These are phyloP conservation scores for Stenogyne calaminthoides DNA, from an alignment of 305 asterid species.

Conservation along the genomic window DNA sequence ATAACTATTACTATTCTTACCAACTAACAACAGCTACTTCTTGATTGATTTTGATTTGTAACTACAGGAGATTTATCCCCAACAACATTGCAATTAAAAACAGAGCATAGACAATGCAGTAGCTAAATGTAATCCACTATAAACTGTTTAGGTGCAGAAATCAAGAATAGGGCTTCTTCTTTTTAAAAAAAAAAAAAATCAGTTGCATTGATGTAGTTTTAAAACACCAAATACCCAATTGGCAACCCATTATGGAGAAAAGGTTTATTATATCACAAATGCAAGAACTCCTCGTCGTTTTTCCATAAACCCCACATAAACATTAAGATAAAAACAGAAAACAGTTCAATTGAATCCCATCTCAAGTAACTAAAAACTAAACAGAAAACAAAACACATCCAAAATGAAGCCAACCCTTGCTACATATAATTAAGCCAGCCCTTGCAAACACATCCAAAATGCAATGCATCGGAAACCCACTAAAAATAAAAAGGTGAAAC, in stretches of 20 bases:
- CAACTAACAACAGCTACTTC: background rate
- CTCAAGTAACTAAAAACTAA: background rate
- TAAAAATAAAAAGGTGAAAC: too few species aligned
- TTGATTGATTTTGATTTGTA: background rate
- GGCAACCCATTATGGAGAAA: background rate
- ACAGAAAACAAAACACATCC: too few species aligned
- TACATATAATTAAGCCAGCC: background rate
- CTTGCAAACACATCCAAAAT: background rate
- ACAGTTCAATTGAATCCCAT: conserved; percentile 4
- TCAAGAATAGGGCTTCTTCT: background rate
- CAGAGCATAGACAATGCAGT: background rate
- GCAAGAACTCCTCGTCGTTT: background rate
- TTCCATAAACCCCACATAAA: background rate
- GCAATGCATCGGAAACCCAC: background rate
- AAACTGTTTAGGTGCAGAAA: background rate
- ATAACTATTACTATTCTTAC: background rate
- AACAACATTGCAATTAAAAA: background rate
- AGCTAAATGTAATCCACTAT: background rate
- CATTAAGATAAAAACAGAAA: conserved; percentile 8
- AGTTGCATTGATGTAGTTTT: background rate
- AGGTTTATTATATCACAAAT: background rate
- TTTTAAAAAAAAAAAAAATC: too few species aligned
- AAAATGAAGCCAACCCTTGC: background rate
- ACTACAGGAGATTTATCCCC: background rate
- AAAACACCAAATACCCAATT: background rate